Evolutionary conservation across 805 yeast species (phyloP), one percentile per base, ranked within the genome.

Genomic region (Pichia cabralensis): DNA sequence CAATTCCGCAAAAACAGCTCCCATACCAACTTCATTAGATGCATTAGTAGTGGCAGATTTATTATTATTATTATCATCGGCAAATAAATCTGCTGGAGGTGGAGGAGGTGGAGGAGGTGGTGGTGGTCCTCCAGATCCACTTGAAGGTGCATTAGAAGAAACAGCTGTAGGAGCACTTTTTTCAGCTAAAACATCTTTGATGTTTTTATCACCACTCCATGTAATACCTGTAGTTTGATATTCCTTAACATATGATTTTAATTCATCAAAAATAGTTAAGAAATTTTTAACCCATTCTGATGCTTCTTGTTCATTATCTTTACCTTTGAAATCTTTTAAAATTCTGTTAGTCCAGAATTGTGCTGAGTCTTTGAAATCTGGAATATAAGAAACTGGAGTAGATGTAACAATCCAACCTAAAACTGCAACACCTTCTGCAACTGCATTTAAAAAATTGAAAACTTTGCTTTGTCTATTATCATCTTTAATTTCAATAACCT

Each of bases 261-360:
- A 70, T 2, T 70, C 79, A 41, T 77, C 85, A 53, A 85, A 76
- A 16, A 84, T 60, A 18, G 63, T 56, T 48, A 74, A 59, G 52
- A 75, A 83, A 12, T 58, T 50, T 42, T 76, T 74, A 26, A 80
- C 95, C 97, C 97, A 92, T 38, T 79, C 80, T 18, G 70, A 77
- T 30, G 34, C 25, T 6, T 17, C 22, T 8, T 34, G 15, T 15
- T 38, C 36, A 13, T 25, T 22, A 31, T 83, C 83, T 31, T 71
- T 61, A 14, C 79, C 94, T 58, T 72, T 85, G 62, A 62, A 76
- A 41, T 85, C 95, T 59, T 88, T 88, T 55, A 88, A 60, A 28
- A 89, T 79, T 48, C 95, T 74, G 61, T 92, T 88, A 9, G 94
- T 72, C 86, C 96, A 92, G 61, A 92, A 92, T 55, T 80, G 89